phyloP scores from a whole-genome alignment of 2,329 filamentous ascomycete genomes.

The Phoma sp. region DNA sequence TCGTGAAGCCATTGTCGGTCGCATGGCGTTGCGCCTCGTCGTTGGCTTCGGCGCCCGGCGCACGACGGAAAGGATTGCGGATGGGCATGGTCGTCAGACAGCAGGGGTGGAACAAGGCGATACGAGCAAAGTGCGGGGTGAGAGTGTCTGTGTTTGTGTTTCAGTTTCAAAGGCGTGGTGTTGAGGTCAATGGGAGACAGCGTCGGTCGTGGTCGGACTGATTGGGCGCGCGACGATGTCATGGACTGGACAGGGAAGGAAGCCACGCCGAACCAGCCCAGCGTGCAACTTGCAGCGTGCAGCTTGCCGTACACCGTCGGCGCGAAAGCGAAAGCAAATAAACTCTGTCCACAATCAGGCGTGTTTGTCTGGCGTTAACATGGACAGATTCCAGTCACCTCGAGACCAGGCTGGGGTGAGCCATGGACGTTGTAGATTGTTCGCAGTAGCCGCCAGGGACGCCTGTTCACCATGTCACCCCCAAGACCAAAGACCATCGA shows the following conservation, averaged over 20 bases:
- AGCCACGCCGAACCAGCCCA: conserved; percentile 9
- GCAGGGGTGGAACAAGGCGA: conserved; percentile 21
- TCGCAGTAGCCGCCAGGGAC: neutral
- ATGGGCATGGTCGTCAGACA: conserved; percentile 45
- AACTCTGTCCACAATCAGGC: conserved; percentile 1
- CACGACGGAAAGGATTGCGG: conserved; percentile 51
- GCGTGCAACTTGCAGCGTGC: neutral
- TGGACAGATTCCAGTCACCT: neutral
- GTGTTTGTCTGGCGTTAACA: conserved; percentile 1
- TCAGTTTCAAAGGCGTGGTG: conserved; percentile 25
- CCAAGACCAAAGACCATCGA: no score
- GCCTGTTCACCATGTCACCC: neutral
- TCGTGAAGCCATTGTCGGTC: conserved; percentile 43
- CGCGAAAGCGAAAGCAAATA: neutral
- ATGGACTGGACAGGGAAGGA: conserved; percentile 13
- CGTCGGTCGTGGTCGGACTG: conserved; percentile 11
- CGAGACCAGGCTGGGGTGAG: conserved; percentile 2
- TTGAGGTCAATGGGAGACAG: conserved; percentile 17
- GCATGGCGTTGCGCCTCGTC: conserved; percentile 42
- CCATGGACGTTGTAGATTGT: conserved; percentile 2
- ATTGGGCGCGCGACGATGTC: conserved; percentile 17
- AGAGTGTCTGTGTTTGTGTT: neutral
- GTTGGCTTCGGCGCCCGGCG: conserved; percentile 39
- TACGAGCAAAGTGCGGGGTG: conserved; percentile 23
- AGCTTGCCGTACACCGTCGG: neutral